Conservation (phyloP, 2,329 filamentous ascomycete genomes). For the Talaromyces sp. region DNA sequence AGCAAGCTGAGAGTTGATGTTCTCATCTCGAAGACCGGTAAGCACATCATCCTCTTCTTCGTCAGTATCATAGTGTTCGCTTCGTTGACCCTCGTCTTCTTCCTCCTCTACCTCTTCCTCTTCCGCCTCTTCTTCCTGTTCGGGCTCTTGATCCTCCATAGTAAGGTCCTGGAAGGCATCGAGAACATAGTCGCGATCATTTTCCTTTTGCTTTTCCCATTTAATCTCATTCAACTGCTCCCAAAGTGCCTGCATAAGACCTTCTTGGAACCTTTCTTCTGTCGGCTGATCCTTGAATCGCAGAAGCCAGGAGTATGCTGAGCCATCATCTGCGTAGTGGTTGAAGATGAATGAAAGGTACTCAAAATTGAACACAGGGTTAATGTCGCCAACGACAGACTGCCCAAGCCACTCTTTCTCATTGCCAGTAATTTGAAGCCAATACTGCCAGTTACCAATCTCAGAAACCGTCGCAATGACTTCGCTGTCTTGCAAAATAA, state of each 20-base stretch:
- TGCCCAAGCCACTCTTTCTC: conserved; percentile 84
- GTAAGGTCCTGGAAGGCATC: conserved; percentile 93
- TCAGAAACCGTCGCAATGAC: conserved; percentile 80
- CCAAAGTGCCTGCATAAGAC: conserved; percentile 93
- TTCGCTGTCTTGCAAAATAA: conserved; percentile 71
- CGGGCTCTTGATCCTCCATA: conserved; percentile 72
- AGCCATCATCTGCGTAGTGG: conserved; percentile 82
- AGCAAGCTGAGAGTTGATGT: conserved; percentile 88
- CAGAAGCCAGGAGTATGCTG: conserved; percentile 91
- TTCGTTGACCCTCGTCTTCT: conserved; percentile 62
- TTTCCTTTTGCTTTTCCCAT: conserved; percentile 88
- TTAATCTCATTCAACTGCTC: conserved; percentile 92
- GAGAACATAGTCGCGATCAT: conserved; percentile 88
- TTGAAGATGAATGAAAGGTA: conserved; percentile 99
- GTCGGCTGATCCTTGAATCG: conserved; percentile 81
- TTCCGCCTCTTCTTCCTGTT: conserved; percentile 54
- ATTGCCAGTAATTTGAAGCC: conserved; percentile 77
- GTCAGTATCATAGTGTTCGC: conserved; percentile 70
- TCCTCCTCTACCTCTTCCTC: conserved; percentile 61
- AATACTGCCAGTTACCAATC: conserved; percentile 89
- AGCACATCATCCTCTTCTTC: conserved; percentile 77
- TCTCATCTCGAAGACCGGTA: conserved; percentile 67
- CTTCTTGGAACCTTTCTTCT: conserved; percentile 85
- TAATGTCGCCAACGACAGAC: conserved; percentile 82
- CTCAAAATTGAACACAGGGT: conserved; percentile 98